These are phyloP conservation scores for Pseudogymnoascus sp. DNA, from an alignment of 2,329 filamentous ascomycete genomes.

Conservation along the genomic window DNA sequence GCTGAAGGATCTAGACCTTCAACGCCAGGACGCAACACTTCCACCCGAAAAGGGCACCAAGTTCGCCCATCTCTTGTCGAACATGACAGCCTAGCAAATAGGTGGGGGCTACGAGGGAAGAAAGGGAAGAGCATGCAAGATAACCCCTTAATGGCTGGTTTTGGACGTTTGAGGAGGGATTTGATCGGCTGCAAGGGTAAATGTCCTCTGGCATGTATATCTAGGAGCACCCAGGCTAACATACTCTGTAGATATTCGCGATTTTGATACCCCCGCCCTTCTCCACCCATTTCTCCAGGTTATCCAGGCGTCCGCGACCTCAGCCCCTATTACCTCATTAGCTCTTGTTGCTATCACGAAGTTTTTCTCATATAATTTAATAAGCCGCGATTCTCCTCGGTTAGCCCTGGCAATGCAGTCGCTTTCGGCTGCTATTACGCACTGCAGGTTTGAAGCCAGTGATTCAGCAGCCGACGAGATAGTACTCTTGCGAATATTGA, in stretches of 20 bases:
- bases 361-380: constrained; percentile 91
- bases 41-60: constrained; percentile 20
- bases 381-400: constrained; percentile 75
- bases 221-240: constrained; percentile 24
- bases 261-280: constrained; percentile 81
- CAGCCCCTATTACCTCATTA: constrained; percentile 90
- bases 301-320: constrained; percentile 91
- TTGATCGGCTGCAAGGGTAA: constrained; percentile 75
- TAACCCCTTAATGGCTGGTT: constrained; percentile 91
- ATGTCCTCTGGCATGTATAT: neutral
- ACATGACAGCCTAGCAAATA: constrained; percentile 60
- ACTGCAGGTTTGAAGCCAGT: constrained; percentile 95
- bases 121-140: constrained; percentile 97
- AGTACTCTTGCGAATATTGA: constrained; percentile 85
- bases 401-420: constrained; percentile 90
- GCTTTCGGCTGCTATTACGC: constrained; percentile 87
- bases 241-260: constrained; percentile 60
- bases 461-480: constrained; percentile 93
- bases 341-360: constrained; percentile 91
- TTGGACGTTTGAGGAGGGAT: constrained; percentile 81
- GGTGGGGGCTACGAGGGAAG: constrained; percentile 91
- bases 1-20: constrained; percentile 42
- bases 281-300: constrained; percentile 94
- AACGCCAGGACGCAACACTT: constrained; percentile 25
- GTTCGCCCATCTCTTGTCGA: constrained; percentile 26